Evolutionary conservation across 2,329 filamentous ascomycete species (phyloP).

Genomic region (Botrytis aclada): DNA sequence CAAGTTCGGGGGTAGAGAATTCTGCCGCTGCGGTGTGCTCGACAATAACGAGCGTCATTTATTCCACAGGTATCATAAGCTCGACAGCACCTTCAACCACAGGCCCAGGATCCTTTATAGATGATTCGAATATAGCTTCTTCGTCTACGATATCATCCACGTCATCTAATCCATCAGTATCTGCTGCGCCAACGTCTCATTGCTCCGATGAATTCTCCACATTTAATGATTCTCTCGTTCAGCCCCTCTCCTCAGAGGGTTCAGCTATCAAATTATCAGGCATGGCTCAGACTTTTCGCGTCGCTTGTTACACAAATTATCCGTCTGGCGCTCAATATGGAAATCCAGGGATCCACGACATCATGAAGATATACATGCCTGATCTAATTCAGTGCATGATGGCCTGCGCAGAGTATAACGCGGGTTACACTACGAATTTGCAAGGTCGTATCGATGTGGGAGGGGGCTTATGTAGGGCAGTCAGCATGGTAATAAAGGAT

Average conservation of each 20-base stretch:
- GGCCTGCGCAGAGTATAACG: conserved; percentile 20
- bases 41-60: neutral
- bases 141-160: neutral
- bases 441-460: neutral
- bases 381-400: conserved; percentile 7
- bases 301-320: conserved; percentile 19
- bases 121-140: neutral
- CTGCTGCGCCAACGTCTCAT: neutral
- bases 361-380: conserved; percentile 19
- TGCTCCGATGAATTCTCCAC: conserved; percentile 1
- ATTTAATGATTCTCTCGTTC: neutral
- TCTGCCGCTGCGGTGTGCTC: neutral
- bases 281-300: conserved; percentile 7
- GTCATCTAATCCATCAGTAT: neutral
- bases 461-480: conserved; percentile 13
- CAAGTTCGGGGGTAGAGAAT: neutral
- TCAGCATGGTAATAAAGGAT: conserved; percentile 10
- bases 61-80: neutral
- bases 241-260: neutral
- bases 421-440: neutral
- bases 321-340: conserved; percentile 3
- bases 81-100: neutral
- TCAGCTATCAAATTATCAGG: neutral
- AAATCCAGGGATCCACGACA: conserved; percentile 15
- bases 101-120: neutral